Percentiles rank a stretch among this genome's conserved stretches.
phyloP scores from a whole-genome alignment of 2,329 filamentous ascomycete genomes.

The Ceratocystiopsis sp. region DNA sequence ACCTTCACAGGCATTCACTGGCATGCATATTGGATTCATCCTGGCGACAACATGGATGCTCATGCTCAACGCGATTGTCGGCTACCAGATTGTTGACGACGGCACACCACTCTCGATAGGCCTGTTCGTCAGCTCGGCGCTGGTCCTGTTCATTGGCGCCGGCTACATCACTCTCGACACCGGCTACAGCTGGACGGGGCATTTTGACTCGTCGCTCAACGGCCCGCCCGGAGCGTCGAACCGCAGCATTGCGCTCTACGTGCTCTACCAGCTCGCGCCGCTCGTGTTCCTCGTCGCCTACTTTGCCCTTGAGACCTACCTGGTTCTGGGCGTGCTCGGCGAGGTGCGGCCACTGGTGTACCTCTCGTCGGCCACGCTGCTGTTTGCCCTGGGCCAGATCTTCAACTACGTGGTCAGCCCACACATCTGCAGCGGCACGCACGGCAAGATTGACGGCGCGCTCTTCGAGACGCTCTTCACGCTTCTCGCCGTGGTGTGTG shows the following conservation, averaged over 20 bases:
- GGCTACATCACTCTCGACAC: constrained; percentile 95
- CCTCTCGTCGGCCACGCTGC: constrained; percentile 51
- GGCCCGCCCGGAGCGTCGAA: constrained; percentile 38
- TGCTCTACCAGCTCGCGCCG: constrained; percentile 80
- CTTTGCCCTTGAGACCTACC: constrained; percentile 64
- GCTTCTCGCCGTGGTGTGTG: constrained; percentile 58
- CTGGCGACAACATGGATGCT: constrained; percentile 79
- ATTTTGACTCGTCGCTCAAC: constrained; percentile 46
- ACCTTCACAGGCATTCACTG: constrained; percentile 55
- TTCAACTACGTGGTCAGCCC: constrained; percentile 92
- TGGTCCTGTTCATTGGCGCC: constrained; percentile 66
- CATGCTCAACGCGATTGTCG: constrained; percentile 79
- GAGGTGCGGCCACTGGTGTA: constrained; percentile 91
- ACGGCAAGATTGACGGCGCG: constrained; percentile 78
- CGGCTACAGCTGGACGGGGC: constrained; percentile 66
- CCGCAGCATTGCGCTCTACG: constrained; percentile 74
- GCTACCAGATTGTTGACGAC: constrained; percentile 86
- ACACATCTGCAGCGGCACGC: constrained; percentile 71
- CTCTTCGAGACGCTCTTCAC: constrained; percentile 92
- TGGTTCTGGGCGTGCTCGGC: constrained; percentile 74
- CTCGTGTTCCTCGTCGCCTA: constrained; percentile 79
- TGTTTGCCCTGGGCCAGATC: constrained; percentile 84
- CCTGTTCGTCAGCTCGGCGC: constrained; percentile 54
- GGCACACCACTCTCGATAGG: constrained; percentile 72
- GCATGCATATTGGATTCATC: constrained; percentile 79